These are phyloP conservation scores for Serendipita vermifera DNA, from an alignment of 768 basidiomycete genomes.

Conservation along the genomic window DNA sequence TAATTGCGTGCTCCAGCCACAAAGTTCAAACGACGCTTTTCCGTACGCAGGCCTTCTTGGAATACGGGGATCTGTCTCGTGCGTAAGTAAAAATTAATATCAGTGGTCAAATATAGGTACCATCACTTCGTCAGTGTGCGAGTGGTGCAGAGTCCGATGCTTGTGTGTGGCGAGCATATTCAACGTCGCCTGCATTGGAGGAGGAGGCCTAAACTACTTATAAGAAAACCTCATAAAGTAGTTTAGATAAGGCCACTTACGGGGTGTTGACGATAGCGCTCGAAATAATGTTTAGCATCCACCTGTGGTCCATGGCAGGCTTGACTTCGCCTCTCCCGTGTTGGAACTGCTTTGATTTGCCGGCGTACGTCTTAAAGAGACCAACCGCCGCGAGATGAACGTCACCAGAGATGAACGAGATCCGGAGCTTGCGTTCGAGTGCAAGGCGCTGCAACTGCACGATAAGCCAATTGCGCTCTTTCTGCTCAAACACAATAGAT, in stretches of 20 bases:
- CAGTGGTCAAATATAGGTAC: conserved; percentile 25
- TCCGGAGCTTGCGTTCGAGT: conserved; percentile 43
- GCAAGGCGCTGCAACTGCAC: conserved; percentile 66
- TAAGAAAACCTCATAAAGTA: neutral
- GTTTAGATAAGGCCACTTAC: conserved; percentile 31
- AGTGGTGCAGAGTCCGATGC: conserved; percentile 74
- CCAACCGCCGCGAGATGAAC: conserved; percentile 87
- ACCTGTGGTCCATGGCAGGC: conserved; percentile 57
- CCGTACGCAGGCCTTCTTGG: conserved; percentile 55
- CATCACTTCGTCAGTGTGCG: conserved; percentile 81
- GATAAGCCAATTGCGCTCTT: conserved; percentile 84
- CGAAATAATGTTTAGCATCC: conserved; percentile 84
- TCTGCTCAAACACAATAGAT: conserved; percentile 44
- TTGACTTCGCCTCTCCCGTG: conserved; percentile 28
- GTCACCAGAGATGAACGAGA: conserved; percentile 82
- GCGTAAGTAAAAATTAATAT: conserved; percentile 62
- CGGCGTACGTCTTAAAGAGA: conserved; percentile 51
- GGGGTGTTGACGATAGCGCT: conserved; percentile 92
- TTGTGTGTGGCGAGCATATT: conserved; percentile 57
- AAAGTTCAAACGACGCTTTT: neutral
- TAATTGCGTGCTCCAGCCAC: conserved; percentile 85
- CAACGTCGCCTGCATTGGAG: conserved; percentile 64
- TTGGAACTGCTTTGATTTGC: conserved; percentile 28
- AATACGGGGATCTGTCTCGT: conserved; percentile 59
- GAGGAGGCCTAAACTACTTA: conserved; percentile 36